phyloP scores from a whole-genome alignment of 208 protist species.

The Leishmania lainsoni region DNA sequence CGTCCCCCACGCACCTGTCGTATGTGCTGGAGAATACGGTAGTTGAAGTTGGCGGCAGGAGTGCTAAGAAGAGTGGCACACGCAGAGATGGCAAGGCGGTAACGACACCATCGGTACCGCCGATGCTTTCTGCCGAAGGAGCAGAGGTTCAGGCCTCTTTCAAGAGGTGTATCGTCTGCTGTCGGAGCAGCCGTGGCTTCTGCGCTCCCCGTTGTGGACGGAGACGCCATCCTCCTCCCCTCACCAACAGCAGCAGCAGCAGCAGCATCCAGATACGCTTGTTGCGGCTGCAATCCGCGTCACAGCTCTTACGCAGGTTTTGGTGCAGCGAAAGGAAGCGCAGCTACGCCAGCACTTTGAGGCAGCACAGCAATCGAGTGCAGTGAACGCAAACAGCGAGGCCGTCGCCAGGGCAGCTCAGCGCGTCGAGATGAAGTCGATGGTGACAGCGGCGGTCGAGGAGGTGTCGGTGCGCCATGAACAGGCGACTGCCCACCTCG shows the following conservation, averaged over 20 bases:
- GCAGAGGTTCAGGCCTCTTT: constrained; percentile 17
- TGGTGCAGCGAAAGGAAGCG: constrained; percentile 30
- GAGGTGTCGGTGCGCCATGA: constrained; percentile 69
- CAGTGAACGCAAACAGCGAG: constrained; percentile 25
- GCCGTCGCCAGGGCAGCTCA: constrained; percentile 29
- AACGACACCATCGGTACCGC: not conserved
- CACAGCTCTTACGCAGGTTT: constrained; percentile 14
- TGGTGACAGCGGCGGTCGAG: constrained; percentile 61
- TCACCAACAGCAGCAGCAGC: not conserved
- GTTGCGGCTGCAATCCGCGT: no score
- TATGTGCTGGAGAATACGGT: constrained; percentile 22
- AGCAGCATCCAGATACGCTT: not conserved
- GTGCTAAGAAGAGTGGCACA: not conserved
- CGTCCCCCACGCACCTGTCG: constrained; percentile 17
- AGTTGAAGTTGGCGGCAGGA: not conserved
- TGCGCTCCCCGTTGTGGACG: not conserved
- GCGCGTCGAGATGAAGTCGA: constrained; percentile 46
- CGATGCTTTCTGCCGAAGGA: constrained; percentile 4
- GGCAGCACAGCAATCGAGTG: constrained; percentile 16
- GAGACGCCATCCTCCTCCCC: not conserved
- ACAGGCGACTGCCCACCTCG: constrained; percentile 61
- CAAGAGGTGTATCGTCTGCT: constrained; percentile 27
- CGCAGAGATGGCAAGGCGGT: not conserved
- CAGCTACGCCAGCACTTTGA: constrained; percentile 24
- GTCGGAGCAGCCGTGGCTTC: constrained; percentile 15